phyloP scores from a whole-genome alignment of 2,329 filamentous ascomycete species.

The Trichoderma sp. region DNA sequence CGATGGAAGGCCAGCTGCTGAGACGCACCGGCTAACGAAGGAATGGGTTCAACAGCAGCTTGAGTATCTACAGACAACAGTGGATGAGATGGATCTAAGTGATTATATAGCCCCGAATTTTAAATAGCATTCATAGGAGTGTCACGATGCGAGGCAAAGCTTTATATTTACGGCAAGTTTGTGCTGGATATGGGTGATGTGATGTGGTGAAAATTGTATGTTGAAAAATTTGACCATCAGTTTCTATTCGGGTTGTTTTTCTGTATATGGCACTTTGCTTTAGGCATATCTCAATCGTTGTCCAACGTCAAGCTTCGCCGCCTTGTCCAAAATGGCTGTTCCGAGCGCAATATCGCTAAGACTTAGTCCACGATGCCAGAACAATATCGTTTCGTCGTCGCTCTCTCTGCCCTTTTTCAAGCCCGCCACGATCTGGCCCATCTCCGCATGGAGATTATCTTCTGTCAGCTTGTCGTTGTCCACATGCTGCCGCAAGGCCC shows the following conservation, averaged over 20 bases:
- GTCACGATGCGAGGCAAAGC: not conserved
- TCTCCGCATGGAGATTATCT: constrained; percentile 18
- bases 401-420: constrained; percentile 16
- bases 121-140: not conserved
- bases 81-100: constrained; percentile 30
- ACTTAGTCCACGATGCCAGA: constrained; percentile 20
- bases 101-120: constrained; percentile 15
- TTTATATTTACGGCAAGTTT: not conserved
- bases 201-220: not conserved
- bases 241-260: not conserved
- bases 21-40: constrained; percentile 24
- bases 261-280: too few species aligned
- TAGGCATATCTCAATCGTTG: constrained; percentile 19
- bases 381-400: constrained; percentile 21
- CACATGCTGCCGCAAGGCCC: constrained; percentile 19
- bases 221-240: not conserved
- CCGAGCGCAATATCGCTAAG: constrained; percentile 20
- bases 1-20: constrained; percentile 28
- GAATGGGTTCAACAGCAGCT: constrained; percentile 32
- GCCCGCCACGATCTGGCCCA: constrained; percentile 19
- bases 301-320: constrained; percentile 14
- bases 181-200: not conserved
- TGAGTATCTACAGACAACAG: constrained; percentile 31
- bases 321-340: constrained; percentile 17
- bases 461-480: constrained; percentile 20